Conservation (phyloP, 164 flowering plant genomes). For the Stephania japonica region DNA sequence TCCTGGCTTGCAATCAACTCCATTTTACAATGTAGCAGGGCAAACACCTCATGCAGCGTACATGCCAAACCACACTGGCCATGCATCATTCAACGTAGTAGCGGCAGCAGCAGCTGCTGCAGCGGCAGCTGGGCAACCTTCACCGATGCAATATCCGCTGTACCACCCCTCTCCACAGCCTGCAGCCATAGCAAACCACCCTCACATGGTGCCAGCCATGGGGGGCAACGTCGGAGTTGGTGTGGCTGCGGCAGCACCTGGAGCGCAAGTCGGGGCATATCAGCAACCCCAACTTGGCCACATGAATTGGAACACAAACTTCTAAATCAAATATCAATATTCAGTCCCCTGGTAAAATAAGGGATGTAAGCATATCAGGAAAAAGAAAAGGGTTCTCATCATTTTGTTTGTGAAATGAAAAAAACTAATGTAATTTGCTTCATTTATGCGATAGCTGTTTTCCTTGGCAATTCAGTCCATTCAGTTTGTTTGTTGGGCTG, state of each 20-base stretch:
- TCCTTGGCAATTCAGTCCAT: not conserved
- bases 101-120: constrained; percentile 21
- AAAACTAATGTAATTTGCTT: constrained; percentile 14
- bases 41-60: constrained; percentile 78
- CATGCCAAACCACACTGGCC: constrained; percentile 73
- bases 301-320: constrained; percentile 70
- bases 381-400: not conserved
- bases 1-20: constrained; percentile 59
- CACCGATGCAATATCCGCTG: constrained; percentile 74
- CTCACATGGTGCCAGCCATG: constrained; percentile 62
- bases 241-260: constrained; percentile 53
- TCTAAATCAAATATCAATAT: constrained; percentile 26
- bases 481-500: not conserved
- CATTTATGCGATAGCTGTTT: constrained; percentile 21
- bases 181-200: constrained; percentile 55
- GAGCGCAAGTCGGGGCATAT: constrained; percentile 69
- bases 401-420: constrained; percentile 27
- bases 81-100: constrained; percentile 58
- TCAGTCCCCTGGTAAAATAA: not conserved
- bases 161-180: constrained; percentile 64
- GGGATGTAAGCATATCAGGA: constrained; percentile 3
- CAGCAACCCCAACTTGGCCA: constrained; percentile 87
- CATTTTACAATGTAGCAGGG: constrained; percentile 73
- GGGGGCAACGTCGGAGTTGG: constrained; percentile 68
- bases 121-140: constrained; percentile 52